Conservation (phyloP, 2,329 filamentous ascomycete species). For the Sordariomycetes sp. region DNA sequence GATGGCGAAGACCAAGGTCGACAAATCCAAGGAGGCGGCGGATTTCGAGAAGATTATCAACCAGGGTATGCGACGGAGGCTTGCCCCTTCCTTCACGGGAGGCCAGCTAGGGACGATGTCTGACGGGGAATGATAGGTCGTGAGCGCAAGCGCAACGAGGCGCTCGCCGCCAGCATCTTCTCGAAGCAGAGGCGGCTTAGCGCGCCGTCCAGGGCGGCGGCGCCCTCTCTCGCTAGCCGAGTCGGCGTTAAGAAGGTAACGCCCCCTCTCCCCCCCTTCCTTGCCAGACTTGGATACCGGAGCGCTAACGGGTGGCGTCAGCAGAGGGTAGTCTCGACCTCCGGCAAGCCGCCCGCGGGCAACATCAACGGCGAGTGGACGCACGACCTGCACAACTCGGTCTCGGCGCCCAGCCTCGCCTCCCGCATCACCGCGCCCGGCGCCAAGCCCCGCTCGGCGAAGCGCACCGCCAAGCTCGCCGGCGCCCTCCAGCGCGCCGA, state of each 20-base stretch:
- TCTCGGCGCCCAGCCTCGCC: conserved; percentile 22
- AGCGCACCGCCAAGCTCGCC: conserved; percentile 28
- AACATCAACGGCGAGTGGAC: conserved; percentile 61
- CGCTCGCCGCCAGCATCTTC: conserved; percentile 63
- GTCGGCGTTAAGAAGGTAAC: conserved; percentile 63
- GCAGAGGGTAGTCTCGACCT: conserved; percentile 5
- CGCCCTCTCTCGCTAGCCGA: conserved; percentile 57
- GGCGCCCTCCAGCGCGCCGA: conserved; percentile 32
- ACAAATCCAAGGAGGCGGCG: conserved; percentile 27
- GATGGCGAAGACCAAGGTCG: conserved; percentile 14
- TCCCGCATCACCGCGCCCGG: conserved; percentile 33
- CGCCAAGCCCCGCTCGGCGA: conserved; percentile 15
- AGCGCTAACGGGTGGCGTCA: background rate
- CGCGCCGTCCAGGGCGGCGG: conserved; percentile 35
- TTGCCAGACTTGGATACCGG: background rate
- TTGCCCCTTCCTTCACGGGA: background rate
- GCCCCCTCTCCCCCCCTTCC: conserved; percentile 1
- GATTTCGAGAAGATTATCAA: conserved; percentile 47
- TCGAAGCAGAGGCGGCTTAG: conserved; percentile 48
- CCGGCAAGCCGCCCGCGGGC: conserved; percentile 18
- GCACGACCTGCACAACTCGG: conserved; percentile 52
- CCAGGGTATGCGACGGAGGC: conserved; percentile 26
- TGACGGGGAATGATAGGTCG: conserved; percentile 31
- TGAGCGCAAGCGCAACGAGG: conserved; percentile 60
- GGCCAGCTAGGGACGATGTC: background rate